Conservation (phyloP, 2,329 filamentous ascomycete species). For the Pseudocercospora fuligena region DNA sequence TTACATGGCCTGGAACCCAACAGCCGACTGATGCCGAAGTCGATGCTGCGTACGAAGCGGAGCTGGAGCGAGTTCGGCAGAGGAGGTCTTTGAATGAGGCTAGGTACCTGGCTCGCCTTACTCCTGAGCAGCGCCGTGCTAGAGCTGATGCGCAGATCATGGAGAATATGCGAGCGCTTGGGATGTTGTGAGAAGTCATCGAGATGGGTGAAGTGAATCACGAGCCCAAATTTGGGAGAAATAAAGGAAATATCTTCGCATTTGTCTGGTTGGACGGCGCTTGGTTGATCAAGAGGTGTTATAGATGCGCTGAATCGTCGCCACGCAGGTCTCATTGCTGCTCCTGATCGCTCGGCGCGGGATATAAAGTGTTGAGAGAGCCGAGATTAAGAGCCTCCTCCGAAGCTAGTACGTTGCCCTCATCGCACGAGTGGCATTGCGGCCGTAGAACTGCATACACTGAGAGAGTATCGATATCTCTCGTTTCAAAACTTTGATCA, state of each 20-base stretch:
- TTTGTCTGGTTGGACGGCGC: background rate
- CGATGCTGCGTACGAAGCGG: conserved; percentile 4
- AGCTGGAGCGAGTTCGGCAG: conserved; percentile 3
- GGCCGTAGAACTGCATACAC: too few relatives aligned
- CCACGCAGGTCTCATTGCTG: background rate
- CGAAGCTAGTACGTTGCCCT: too few relatives aligned
- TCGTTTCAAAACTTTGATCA: too few relatives aligned
- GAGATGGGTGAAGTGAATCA: background rate
- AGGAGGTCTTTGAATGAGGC: background rate
- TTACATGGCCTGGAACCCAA: background rate
- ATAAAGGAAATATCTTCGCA: background rate
- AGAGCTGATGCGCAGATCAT: background rate
- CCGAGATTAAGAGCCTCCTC: too few relatives aligned
- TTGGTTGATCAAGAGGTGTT: background rate
- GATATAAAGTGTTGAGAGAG: too few relatives aligned
- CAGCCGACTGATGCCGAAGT: background rate
- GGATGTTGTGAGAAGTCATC: background rate
- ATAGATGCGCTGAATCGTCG: background rate
- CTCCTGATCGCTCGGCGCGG: background rate
- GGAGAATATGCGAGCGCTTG: conserved; percentile 5
- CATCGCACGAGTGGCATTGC: too few relatives aligned
- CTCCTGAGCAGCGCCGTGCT: background rate
- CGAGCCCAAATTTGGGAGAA: background rate
- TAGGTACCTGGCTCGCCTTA: background rate
- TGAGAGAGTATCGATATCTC: too few relatives aligned